These are phyloP conservation scores for Globisporangium irregulare DNA, from an alignment of 352 stramenopile genomes.

Conservation along the genomic window DNA sequence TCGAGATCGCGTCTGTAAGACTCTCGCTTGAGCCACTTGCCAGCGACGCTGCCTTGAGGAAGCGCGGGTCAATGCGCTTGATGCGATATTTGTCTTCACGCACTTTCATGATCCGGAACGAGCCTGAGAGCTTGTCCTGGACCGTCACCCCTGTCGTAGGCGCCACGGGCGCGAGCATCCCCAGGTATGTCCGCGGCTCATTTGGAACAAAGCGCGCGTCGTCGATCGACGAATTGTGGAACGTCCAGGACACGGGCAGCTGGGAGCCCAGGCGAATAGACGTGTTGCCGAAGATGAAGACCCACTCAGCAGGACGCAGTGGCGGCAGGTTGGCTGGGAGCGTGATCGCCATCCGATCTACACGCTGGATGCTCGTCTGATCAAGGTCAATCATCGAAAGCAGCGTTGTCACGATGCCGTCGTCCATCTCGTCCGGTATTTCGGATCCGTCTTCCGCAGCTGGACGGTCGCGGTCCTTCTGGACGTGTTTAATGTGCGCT, in stretches of 20 bases:
- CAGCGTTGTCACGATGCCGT: conserved; percentile 63
- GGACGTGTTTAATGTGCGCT: conserved; percentile 74
- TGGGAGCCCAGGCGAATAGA: conserved; percentile 39
- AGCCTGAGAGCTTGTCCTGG: conserved; percentile 72
- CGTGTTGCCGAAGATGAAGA: conserved; percentile 43
- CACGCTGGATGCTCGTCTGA: conserved; percentile 54
- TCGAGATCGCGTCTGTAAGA: conserved; percentile 41
- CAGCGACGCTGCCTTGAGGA: conserved; percentile 30
- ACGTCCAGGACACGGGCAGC: conserved; percentile 62
- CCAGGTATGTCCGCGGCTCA: conserved; percentile 58
- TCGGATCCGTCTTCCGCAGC: conserved; percentile 23
- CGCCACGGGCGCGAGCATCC: conserved; percentile 36
- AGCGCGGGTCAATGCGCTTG: conserved; percentile 50
- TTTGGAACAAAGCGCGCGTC: conserved; percentile 64
- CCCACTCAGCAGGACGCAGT: conserved; percentile 46
- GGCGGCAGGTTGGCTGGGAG: conserved; percentile 46
- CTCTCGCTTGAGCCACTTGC: conserved; percentile 22
- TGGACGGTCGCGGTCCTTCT: conserved; percentile 42
- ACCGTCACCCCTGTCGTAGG: conserved; percentile 43
- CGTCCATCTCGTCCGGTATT: conserved; percentile 59
- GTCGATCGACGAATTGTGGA: conserved; percentile 69
- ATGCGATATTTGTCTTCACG: conserved; percentile 59
- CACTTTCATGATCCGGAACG: conserved; percentile 66
- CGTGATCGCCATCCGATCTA: conserved; percentile 57
- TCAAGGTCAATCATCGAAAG: conserved; percentile 81